Conservation (phyloP, 352 stramenopile species). For the Pythium monospermum region DNA sequence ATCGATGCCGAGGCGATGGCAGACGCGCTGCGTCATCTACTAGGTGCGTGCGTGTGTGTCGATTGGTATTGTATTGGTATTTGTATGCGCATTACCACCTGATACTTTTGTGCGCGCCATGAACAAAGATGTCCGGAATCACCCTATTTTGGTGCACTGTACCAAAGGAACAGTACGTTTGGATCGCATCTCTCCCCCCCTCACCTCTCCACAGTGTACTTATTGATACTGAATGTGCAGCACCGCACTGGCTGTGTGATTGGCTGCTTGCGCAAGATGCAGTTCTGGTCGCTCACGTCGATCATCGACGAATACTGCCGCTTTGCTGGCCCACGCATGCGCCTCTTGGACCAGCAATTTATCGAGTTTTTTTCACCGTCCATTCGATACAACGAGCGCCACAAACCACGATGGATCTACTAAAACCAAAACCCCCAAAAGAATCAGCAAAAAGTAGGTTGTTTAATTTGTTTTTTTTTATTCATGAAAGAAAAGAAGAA, state of each 20-base stretch:
- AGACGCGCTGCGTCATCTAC: conserved; percentile 65
- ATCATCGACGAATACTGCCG: conserved; percentile 88
- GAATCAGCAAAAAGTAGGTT: background rate
- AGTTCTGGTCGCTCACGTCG: conserved; percentile 82
- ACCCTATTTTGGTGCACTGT: conserved; percentile 84
- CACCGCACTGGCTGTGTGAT: conserved; percentile 83
- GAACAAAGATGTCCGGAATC: conserved; percentile 69
- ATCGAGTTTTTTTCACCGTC: conserved; percentile 86
- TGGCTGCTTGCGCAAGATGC: conserved; percentile 84
- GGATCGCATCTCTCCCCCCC: too few relatives aligned
- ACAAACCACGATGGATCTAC: conserved; percentile 73
- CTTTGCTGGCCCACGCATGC: conserved; percentile 79
- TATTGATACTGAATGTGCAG: too few relatives aligned
- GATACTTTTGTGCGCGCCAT: too few relatives aligned
- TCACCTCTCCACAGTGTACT: too few relatives aligned
- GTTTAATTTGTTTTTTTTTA: conserved; percentile 11
- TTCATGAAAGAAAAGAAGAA: conserved; percentile 13
- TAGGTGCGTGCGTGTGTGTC: conserved; percentile 31
- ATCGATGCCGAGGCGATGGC: conserved; percentile 83
- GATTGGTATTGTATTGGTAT: too few relatives aligned
- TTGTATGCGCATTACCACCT: too few relatives aligned
- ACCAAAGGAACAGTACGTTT: conserved; percentile 80
- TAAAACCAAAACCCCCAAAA: too few relatives aligned
- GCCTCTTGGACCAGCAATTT: conserved; percentile 84
- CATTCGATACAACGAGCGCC: conserved; percentile 74